phyloP scores from a whole-genome alignment of 805 yeast genomes.

The Kuraishia cidri region DNA sequence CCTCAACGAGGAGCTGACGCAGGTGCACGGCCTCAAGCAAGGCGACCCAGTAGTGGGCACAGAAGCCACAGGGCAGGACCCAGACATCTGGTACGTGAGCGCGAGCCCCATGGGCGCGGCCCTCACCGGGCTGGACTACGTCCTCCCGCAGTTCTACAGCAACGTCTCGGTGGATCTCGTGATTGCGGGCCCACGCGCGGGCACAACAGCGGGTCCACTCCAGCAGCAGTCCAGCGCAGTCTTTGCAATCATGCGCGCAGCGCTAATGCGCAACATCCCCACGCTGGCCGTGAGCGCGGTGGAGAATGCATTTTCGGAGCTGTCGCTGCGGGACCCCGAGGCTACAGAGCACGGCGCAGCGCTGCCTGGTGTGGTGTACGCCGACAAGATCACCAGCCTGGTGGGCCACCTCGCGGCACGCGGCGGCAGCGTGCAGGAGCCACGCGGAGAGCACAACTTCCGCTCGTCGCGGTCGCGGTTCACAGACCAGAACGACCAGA shows the following conservation, averaged over 20 bases:
- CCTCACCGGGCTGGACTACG: constrained; percentile 31
- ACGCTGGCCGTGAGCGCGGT: constrained; percentile 9
- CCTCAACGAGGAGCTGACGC: constrained; percentile 2
- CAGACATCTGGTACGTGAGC: constrained; percentile 37
- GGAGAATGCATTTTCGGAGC: constrained; percentile 30
- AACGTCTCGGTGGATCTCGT: constrained; percentile 31
- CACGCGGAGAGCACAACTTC: constrained; percentile 2
- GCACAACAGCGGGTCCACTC: constrained; percentile 29
- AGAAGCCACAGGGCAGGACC: constrained; percentile 5
- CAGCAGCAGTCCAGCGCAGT: constrained; percentile 10
- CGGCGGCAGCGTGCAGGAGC: constrained; percentile 19
- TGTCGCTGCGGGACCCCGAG: constrained; percentile 40
- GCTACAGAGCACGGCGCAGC: constrained; percentile 32
- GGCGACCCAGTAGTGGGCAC: constrained; percentile 5
- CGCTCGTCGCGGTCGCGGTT: constrained; percentile 8
- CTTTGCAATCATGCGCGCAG: constrained; percentile 11
- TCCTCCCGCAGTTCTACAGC: constrained; percentile 27
- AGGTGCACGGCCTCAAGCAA: constrained; percentile 1
- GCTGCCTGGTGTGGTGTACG: constrained; percentile 29
- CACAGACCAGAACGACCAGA: constrained; percentile 3
- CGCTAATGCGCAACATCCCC: constrained; percentile 13
- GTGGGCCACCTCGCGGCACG: constrained; percentile 23
- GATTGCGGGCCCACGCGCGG: constrained; percentile 37
- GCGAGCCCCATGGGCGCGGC: constrained; percentile 36
- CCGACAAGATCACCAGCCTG: constrained; percentile 28